A percentile compares a stretch with the other conserved stretches of the same genome.
Evolutionary conservation across 345 rosid genomes (phyloP).

Genomic region (Eucalyptus cladocalyx): DNA sequence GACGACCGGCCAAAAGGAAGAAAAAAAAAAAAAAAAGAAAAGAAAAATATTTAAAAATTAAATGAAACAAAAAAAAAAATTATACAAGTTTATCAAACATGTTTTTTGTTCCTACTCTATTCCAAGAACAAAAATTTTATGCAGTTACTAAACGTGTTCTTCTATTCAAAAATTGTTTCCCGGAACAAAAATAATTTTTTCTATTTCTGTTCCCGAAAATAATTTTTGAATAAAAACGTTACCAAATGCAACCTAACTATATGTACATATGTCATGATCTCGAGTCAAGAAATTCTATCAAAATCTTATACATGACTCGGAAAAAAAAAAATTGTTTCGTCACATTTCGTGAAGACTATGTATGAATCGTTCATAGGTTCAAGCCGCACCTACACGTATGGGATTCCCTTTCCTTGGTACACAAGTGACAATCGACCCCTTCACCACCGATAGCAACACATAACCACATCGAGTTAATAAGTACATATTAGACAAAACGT

Average conservation of each 20-base stretch:
- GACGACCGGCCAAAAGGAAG: no score
- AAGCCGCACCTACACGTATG: background rate
- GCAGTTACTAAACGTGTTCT: fast-evolving
- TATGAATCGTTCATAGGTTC: background rate
- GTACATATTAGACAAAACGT: background rate
- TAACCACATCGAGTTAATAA: background rate
- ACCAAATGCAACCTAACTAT: background rate
- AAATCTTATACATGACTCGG: background rate
- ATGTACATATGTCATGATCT: background rate
- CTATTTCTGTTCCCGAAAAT: fast-evolving
- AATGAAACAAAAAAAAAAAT: no score
- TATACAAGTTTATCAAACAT: no score
- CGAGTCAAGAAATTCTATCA: background rate
- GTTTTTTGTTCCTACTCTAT: no score
- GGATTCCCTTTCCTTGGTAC: background rate
- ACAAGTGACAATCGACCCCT: background rate
- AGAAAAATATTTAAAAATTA: no score
- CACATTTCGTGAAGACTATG: background rate
- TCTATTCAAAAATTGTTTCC: fast-evolving
- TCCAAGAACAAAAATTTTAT: fast-evolving
- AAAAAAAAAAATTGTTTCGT: background rate
- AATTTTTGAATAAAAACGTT: no score
- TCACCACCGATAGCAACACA: background rate
- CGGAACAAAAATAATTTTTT: fast-evolving
- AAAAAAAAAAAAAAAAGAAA: no score